Percentiles rank a stretch among this genome's conserved stretches.
Evolutionary conservation across 2,329 filamentous ascomycete species (phyloP).

Genomic region (Cercospora nicotianae): DNA sequence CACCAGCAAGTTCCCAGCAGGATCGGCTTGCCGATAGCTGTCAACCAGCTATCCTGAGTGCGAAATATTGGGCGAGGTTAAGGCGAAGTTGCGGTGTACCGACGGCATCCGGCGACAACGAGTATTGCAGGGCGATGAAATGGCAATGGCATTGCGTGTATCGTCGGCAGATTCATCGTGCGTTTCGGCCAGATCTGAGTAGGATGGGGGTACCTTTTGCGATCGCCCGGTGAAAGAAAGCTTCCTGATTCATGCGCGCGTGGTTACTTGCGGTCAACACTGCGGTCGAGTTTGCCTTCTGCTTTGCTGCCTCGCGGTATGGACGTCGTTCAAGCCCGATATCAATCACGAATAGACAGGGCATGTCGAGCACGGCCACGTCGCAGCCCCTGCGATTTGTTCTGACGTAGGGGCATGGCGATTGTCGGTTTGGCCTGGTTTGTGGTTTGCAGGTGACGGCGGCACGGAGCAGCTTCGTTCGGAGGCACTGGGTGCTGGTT

Average conservation of each 20-base stretch:
- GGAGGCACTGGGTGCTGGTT: neutral
- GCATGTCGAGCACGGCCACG: neutral
- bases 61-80: neutral
- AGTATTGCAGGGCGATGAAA: neutral
- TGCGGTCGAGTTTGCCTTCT: neutral
- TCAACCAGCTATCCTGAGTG: neutral
- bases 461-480: neutral
- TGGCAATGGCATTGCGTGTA: neutral
- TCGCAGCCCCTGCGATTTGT: neutral
- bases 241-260: conserved; percentile 1
- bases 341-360: neutral
- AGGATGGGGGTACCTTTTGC: neutral
- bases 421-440: neutral
- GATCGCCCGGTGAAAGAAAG: neutral
- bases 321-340: neutral
- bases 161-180: neutral
- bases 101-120: neutral
- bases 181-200: neutral
- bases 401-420: neutral
- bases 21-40: neutral
- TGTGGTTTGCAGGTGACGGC: neutral
- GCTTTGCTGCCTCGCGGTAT: neutral
- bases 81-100: neutral
- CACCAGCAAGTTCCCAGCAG: neutral
- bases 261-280: neutral